A percentile compares a stretch with the other conserved stretches of the same genome.
These are phyloP conservation scores for Dendrobium nobile DNA, from an alignment of 106 monocot species.

Conservation along the genomic window DNA sequence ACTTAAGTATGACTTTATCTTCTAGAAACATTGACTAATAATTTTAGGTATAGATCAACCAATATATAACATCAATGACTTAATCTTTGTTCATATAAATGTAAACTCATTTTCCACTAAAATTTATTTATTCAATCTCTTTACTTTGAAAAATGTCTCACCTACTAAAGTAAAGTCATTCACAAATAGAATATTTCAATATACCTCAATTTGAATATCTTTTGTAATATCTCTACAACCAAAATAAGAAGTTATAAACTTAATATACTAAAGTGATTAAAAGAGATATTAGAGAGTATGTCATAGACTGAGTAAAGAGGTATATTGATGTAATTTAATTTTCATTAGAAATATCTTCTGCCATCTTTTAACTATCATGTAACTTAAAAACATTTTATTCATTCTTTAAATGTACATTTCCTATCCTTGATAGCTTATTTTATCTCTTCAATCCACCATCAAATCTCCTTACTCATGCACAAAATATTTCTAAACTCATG, in stretches of 20 bases:
- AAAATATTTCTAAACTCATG: neutral
- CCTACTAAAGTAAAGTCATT: neutral
- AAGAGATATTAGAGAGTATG: neutral
- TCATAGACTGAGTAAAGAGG: neutral
- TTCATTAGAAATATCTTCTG: neutral
- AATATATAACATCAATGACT: too few species aligned
- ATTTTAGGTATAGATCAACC: too few species aligned
- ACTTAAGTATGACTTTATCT: too few species aligned
- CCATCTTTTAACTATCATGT: neutral
- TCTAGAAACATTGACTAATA: too few species aligned
- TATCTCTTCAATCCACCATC: neutral
- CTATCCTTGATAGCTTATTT: too few species aligned
- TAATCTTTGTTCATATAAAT: too few species aligned
- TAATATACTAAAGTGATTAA: neutral
- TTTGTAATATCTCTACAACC: neutral
- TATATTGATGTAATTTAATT: neutral
- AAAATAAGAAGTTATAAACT: neutral
- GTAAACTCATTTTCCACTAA: too few species aligned
- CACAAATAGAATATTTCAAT: neutral
- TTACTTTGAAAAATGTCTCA: too few species aligned
- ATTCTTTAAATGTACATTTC: too few species aligned
- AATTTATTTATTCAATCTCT: too few species aligned
- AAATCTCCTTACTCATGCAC: neutral
- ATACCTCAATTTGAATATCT: neutral
- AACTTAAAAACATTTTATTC: too few species aligned